Evolutionary conservation across 1,139 yeast species (phyloP).

Genomic region (Maudiozyma humilis): DNA sequence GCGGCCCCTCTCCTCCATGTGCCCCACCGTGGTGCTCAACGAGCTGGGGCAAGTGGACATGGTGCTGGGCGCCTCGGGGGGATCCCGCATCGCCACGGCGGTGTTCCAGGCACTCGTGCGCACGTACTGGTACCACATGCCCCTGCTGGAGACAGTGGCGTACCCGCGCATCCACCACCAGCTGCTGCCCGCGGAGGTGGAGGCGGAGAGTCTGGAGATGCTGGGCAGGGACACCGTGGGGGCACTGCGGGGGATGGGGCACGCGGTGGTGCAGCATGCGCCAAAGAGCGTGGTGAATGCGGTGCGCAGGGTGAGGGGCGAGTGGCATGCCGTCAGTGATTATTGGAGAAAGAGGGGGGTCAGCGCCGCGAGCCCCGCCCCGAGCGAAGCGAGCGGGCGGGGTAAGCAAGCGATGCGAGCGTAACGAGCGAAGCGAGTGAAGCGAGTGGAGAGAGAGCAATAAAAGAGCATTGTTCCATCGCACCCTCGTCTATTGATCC

Average conservation of each 20-base stretch:
- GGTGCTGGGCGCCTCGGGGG: constrained; percentile 90
- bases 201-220: constrained; percentile 46
- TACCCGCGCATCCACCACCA: constrained; percentile 87
- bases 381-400: no score
- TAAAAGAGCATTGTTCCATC: no score
- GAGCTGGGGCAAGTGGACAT: constrained; percentile 48
- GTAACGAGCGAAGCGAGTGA: no score
- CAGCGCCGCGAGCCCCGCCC: constrained; percentile 8
- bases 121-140: constrained; percentile 45
- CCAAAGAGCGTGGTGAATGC: constrained; percentile 47
- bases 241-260: constrained; percentile 36
- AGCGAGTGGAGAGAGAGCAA: no score
- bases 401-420: no score
- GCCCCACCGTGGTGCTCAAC: constrained; percentile 63
- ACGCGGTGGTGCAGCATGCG: constrained; percentile 29
- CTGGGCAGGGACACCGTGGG: constrained; percentile 32
- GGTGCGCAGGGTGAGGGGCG: constrained; percentile 35
- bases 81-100: constrained; percentile 80
- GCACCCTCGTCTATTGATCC: no score
- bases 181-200: constrained; percentile 61
- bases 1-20: constrained; percentile 77
- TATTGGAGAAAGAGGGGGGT: constrained; percentile 49
- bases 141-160: constrained; percentile 61
- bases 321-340: constrained; percentile 47
- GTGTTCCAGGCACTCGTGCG: constrained; percentile 74